Percentiles rank a stretch among this genome's conserved stretches.
Conservation (phyloP, 768 basidiomycete genomes). For the Tubosaeta sp. region DNA sequence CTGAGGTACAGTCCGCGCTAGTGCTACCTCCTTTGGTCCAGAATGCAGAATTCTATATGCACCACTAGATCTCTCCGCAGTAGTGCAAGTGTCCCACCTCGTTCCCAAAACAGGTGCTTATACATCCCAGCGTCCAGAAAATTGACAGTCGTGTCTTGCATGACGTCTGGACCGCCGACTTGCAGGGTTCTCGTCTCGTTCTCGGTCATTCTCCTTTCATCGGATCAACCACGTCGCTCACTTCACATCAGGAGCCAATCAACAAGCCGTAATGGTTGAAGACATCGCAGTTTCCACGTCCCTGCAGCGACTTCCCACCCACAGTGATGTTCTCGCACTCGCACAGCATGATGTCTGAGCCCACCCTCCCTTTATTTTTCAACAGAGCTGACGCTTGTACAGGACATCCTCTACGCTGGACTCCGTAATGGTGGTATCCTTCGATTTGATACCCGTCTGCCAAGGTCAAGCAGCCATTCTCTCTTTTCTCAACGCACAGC, state of each 20-base stretch:
- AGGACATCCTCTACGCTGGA: conserved; percentile 54
- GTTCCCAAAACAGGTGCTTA: neutral
- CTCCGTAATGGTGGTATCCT: conserved; percentile 56
- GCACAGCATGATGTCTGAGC: conserved; percentile 44
- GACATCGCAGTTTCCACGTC: conserved; percentile 42
- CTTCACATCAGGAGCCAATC: conserved; percentile 44
- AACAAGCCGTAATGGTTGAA: conserved; percentile 46
- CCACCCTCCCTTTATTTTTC: neutral
- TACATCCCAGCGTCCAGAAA: conserved; percentile 21
- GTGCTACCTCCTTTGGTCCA: conserved; percentile 56
- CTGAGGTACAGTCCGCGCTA: conserved; percentile 27
- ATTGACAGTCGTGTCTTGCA: conserved; percentile 37
- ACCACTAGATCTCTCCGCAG: conserved; percentile 38
- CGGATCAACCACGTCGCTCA: neutral
- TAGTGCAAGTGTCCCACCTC: conserved; percentile 33
- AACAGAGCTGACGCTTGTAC: neutral
- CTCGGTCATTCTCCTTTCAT: conserved; percentile 39
- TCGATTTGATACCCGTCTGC: conserved; percentile 53
- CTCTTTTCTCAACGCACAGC: conserved; percentile 39
- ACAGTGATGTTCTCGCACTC: conserved; percentile 64
- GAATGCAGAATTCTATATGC: conserved; percentile 41
- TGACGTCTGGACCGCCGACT: conserved; percentile 56
- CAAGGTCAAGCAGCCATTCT: conserved; percentile 32
- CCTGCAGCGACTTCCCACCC: conserved; percentile 42
- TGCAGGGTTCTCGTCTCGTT: conserved; percentile 45